Conservation (phyloP, 805 yeast species). For the Hanseniaspora valbyensis region DNA sequence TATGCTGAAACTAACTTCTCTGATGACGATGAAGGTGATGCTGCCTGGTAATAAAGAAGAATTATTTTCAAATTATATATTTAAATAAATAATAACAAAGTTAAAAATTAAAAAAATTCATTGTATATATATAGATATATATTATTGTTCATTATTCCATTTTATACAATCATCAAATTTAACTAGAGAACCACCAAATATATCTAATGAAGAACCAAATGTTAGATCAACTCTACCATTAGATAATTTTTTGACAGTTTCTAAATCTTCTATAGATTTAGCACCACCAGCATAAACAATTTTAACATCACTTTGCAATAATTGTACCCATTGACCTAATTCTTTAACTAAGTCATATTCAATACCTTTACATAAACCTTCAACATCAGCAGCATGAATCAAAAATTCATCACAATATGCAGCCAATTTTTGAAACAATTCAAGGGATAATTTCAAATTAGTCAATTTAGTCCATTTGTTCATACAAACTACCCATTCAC, state of each 20-base stretch:
- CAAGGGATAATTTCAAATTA: conserved; percentile 41
- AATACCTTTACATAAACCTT: conserved; percentile 88
- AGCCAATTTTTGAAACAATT: conserved; percentile 44
- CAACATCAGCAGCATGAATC: conserved; percentile 97
- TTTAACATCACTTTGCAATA: conserved; percentile 39
- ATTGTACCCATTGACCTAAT: conserved; percentile 62
- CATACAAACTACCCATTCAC: conserved; percentile 87
- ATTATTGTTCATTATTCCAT: conserved; percentile 48
- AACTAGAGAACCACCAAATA: conserved; percentile 83
- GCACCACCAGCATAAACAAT: conserved; percentile 98
- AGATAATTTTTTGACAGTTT: conserved; percentile 55
- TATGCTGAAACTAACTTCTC: conserved; percentile 25
- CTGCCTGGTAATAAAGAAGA: conserved; percentile 8
- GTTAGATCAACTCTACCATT: conserved; percentile 81
- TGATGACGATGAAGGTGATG: conserved; percentile 26
- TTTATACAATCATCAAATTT: conserved; percentile 59
- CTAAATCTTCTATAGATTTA: conserved; percentile 55
- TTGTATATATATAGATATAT: background rate
- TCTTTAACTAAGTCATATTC: conserved; percentile 64
- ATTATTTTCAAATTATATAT: background rate
- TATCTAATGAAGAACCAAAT: conserved; percentile 84
- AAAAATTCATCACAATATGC: conserved; percentile 73
- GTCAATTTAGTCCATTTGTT: conserved; percentile 95
- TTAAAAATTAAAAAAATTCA: background rate
- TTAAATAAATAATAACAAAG: background rate